Percentiles rank a stretch among this genome's conserved stretches.
phyloP scores from a whole-genome alignment of 2,329 filamentous ascomycete genomes.

The Cytospora chrysosperma region DNA sequence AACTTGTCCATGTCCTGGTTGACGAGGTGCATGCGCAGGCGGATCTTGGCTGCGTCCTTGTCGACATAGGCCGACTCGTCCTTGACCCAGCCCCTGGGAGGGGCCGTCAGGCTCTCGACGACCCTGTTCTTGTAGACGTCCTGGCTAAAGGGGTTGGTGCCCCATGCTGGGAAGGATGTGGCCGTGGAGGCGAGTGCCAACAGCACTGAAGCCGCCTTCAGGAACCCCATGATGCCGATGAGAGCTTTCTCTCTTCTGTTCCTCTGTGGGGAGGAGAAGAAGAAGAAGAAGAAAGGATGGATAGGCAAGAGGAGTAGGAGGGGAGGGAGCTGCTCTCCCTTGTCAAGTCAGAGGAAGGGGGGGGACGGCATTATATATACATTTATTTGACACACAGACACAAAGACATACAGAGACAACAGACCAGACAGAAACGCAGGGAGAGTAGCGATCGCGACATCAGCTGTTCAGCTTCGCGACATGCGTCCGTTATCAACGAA shows the following conservation, averaged over 20 bases:
- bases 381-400: background rate
- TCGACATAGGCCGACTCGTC: constrained; percentile 16
- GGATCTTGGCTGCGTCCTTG: constrained; percentile 17
- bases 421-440: too few relatives aligned
- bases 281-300: constrained; percentile 3
- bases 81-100: constrained; percentile 20
- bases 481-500: background rate
- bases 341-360: too few relatives aligned
- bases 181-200: constrained; percentile 14
- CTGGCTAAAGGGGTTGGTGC: constrained; percentile 1
- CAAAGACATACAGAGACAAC: too few relatives aligned
- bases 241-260: background rate
- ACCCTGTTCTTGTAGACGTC: constrained; percentile 12
- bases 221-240: constrained; percentile 6
- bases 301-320: background rate
- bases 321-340: too few relatives aligned
- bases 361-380: background rate
- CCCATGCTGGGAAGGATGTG: constrained; percentile 8
- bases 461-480: background rate
- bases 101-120: constrained; percentile 17
- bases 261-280: too few relatives aligned
- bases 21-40: constrained; percentile 21
- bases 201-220: constrained; percentile 13
- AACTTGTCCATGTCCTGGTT: constrained; percentile 24
- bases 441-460: background rate